A percentile compares a stretch with the other conserved stretches of the same genome.
phyloP scores from a whole-genome alignment of 179 eudicot genomes.

The Nepenthes alata region DNA sequence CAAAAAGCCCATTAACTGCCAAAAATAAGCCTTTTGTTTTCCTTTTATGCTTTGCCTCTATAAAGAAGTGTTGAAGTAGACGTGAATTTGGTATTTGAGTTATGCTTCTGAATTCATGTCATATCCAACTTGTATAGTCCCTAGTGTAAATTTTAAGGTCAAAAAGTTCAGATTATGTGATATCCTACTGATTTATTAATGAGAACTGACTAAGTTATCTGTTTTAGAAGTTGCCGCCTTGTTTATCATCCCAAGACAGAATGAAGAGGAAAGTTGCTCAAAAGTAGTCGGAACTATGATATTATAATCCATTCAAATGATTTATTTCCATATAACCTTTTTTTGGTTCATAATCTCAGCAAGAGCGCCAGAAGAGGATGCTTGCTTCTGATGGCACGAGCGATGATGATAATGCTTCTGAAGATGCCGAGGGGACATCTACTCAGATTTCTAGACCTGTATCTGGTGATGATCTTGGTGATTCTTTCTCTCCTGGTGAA shows the following conservation, averaged over 20 bases:
- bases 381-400: constrained; percentile 57
- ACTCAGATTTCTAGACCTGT: constrained; percentile 36
- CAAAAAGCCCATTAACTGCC: no score
- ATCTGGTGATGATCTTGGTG: constrained; percentile 99
- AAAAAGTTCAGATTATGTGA: no score
- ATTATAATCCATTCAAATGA: neutral
- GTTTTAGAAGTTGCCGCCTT: neutral
- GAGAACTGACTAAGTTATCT: no score
- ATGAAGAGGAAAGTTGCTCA: no score
- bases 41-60: no score
- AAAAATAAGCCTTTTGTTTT: no score
- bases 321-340: neutral
- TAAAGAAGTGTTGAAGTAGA: no score
- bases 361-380: constrained; percentile 86
- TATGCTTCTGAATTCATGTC: no score
- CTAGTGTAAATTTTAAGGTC: no score
- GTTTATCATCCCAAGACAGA: neutral
- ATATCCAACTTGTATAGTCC: no score
- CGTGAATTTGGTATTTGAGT: no score
- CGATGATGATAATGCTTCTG: constrained; percentile 52
- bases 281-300: neutral
- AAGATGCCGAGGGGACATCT: constrained; percentile 27
- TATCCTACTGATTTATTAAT: no score
- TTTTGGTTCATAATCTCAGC: constrained; percentile 24
- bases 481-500: constrained; percentile 65